Base-by-base conservation (phyloP, 2,329 filamentous ascomycete genomes). In the Escovopsis sp. region DNA sequence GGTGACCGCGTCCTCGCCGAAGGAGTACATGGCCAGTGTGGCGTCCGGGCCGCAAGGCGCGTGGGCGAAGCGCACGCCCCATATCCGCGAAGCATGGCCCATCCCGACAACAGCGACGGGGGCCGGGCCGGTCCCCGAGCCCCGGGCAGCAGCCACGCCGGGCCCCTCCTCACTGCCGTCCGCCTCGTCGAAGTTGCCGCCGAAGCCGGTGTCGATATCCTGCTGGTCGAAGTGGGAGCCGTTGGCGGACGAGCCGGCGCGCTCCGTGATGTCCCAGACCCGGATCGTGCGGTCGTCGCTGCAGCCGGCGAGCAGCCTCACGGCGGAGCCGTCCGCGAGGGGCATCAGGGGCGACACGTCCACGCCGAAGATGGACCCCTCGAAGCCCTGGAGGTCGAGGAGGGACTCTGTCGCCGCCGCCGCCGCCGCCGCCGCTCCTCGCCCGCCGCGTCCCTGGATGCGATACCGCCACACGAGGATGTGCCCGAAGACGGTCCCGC, bases 401-500 rank as follows among this genome's bases (percentile, higher is more conserved):
- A 76, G 59, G 15, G 74, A 59, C 48, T 72, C 63, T 33, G 61
- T 43, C 44, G 29, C 45, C 40, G 13, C 47, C 38, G 13, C 20
- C 20, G 20, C 20, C 20, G 20, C 20, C 20, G 20, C 5, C 20
- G 20, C 3, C 20, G 20, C 34, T 24, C 6, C 36, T 42, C 4
- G 37, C 9, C 38, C 36, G 11, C 39, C 34, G 5, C 10, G 16
- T 24, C 39, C 30, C n/a, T 70, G 50, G 4, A 29, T 2, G 37
- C 64, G 62, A 50, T 76, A 87, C 48, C 79, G 84, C 91, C 91
- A 96, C 13, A 94, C 74, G 32, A 95, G 69, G 30, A 98, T 83
- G 58, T 96, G 88, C 3, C 91, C 91, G 60, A 96, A 96, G 1
- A 89, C 87, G 0, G 91, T 96, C 1, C 91, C 91, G 3, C 84